Evolutionary conservation across 495 filamentous ascomycete species (phyloP).

Genomic region (Xylaria bambusicola): DNA sequence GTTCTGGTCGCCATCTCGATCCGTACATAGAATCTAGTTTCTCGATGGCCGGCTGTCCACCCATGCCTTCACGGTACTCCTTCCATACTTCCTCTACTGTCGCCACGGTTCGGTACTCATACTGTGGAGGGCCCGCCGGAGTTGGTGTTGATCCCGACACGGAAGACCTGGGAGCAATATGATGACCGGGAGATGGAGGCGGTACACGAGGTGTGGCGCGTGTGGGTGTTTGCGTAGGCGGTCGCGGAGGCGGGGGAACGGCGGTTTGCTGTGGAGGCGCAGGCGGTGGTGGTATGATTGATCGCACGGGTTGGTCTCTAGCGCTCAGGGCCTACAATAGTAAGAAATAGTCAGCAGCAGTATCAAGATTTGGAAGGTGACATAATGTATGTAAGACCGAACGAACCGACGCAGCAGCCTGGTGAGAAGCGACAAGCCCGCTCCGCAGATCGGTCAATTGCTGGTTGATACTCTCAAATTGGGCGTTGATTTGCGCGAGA

Average conservation of each 20-base stretch:
- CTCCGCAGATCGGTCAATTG: slow-evolving; percentile 33
- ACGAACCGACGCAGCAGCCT: slow-evolving; percentile 33
- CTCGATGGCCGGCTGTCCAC: slow-evolving; percentile 37
- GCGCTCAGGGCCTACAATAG: slow-evolving; percentile 27
- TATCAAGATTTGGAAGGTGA: not conserved
- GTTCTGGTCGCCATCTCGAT: slow-evolving; percentile 37
- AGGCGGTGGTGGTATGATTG: slow-evolving; percentile 30
- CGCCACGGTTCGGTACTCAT: slow-evolving; percentile 34
- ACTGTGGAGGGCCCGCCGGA: slow-evolving; percentile 29
- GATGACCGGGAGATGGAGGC: slow-evolving; percentile 24
- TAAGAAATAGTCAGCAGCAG: slow-evolving; percentile 18
- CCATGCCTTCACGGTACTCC: slow-evolving; percentile 37
- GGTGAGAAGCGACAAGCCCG: slow-evolving; percentile 34
- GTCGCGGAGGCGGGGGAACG: slow-evolving; percentile 28
- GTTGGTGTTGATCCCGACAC: slow-evolving; percentile 24
- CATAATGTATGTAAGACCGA: too few relatives aligned
- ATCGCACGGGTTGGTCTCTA: slow-evolving; percentile 25
- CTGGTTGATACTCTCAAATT: slow-evolving; percentile 34
- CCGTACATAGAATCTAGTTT: slow-evolving; percentile 35
- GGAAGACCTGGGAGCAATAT: slow-evolving; percentile 19
- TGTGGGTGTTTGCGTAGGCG: slow-evolving; percentile 27
- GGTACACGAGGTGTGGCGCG: slow-evolving; percentile 28
- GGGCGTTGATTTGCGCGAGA: slow-evolving; percentile 33
- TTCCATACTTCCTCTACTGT: slow-evolving; percentile 39
- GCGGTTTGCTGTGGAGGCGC: slow-evolving; percentile 26